These are phyloP conservation scores for Diutina siamensis DNA, from an alignment of 1,139 yeast genomes.

Conservation along the genomic window DNA sequence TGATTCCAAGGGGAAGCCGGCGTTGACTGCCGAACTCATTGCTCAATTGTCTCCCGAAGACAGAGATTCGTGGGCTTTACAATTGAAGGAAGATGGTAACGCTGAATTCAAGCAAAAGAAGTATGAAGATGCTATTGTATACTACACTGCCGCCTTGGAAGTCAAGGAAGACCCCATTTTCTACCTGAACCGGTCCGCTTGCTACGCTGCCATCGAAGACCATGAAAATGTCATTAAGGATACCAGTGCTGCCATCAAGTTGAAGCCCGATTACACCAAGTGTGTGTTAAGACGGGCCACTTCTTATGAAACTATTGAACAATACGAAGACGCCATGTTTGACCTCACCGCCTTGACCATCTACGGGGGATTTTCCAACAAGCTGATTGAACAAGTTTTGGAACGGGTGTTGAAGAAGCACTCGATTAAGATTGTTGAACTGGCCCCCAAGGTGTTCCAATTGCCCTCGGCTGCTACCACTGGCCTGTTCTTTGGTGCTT, in stretches of 20 bases:
- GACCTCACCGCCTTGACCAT: constrained; percentile 81
- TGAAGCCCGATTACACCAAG: constrained; percentile 85
- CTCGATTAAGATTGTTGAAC: constrained; percentile 56
- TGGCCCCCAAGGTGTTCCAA: constrained; percentile 40
- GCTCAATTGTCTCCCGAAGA: constrained; percentile 37
- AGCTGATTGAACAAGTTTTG: constrained; percentile 66
- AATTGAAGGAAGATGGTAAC: constrained; percentile 87
- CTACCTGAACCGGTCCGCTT: constrained; percentile 92
- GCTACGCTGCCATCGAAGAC: constrained; percentile 73
- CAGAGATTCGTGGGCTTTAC: constrained; percentile 59
- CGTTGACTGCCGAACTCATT: constrained; percentile 35
- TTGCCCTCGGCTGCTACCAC: constrained; percentile 83
- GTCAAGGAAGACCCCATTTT: constrained; percentile 76
- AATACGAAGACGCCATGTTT: constrained; percentile 76
- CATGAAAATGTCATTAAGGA: constrained; percentile 79
- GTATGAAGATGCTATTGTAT: constrained; percentile 61
- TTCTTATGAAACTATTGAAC: constrained; percentile 74
- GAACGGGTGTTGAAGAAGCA: constrained; percentile 81
- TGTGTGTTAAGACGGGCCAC: constrained; percentile 62
- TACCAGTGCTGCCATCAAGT: constrained; percentile 71
- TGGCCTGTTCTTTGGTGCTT: constrained; percentile 79
- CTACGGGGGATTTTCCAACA: constrained; percentile 69
- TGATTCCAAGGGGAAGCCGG: constrained; percentile 45
- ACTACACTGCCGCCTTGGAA: constrained; percentile 66
- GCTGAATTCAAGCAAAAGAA: constrained; percentile 60